Percentiles rank a stretch among this genome's conserved stretches.
Conservation (phyloP, 2,329 filamentous ascomycete species). For the Davidsoniella virescens region DNA sequence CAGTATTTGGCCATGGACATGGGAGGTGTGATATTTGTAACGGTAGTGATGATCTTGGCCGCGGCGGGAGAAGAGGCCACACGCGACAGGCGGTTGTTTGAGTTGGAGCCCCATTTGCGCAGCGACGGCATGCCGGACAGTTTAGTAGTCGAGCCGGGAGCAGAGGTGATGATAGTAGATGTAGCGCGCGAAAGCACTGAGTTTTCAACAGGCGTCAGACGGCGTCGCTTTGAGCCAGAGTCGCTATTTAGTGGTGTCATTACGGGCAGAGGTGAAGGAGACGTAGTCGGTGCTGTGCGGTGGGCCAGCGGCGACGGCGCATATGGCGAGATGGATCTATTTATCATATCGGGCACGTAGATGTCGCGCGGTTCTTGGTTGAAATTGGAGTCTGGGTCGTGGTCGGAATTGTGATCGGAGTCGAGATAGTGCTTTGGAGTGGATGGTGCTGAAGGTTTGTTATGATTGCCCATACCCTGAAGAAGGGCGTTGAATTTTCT, state of each 20-base stretch:
- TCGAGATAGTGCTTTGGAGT: slow-evolving; percentile 3
- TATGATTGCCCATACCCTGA: slow-evolving; percentile 40
- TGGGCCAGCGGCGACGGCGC: slow-evolving; percentile 13
- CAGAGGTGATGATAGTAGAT: slow-evolving; percentile 19
- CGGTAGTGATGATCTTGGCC: slow-evolving; percentile 5
- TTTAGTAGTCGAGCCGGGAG: slow-evolving; percentile 14
- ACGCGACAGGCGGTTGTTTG: slow-evolving; percentile 1
- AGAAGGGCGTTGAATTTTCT: slow-evolving; percentile 66
- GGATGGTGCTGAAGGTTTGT: slow-evolving; percentile 6
- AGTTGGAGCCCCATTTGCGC: slow-evolving; percentile 24
- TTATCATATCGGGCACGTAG: background rate
- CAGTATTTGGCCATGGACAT: slow-evolving; percentile 51
- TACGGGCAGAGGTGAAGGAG: background rate
- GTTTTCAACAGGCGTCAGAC: slow-evolving; percentile 29
- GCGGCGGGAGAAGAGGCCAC: background rate
- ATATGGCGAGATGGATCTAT: slow-evolving; percentile 4
- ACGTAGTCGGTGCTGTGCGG: background rate
- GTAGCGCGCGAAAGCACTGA: too few species aligned
- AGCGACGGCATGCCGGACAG: slow-evolving; percentile 26
- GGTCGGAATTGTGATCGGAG: slow-evolving; percentile 17
- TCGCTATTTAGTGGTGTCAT: slow-evolving; percentile 15
- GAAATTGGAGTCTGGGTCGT: background rate
- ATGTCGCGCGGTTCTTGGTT: slow-evolving; percentile 6
- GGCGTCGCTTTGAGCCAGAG: slow-evolving; percentile 30
- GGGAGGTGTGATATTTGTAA: slow-evolving; percentile 16